Evolutionary conservation across 1,139 yeast species (phyloP).

Genomic region (Taphrina deformans): DNA sequence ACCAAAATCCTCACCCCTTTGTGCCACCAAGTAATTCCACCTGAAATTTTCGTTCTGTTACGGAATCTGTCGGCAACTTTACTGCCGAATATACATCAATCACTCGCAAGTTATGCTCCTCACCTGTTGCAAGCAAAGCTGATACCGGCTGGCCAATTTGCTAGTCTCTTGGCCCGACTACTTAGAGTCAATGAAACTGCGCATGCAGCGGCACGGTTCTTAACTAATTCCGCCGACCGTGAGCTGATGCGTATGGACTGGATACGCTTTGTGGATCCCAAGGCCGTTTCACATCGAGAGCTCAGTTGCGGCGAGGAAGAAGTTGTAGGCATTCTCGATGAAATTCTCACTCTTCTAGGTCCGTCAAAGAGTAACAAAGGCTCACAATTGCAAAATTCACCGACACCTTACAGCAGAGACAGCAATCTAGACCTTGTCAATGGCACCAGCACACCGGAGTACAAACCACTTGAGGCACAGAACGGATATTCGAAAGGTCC

Average conservation of each 20-base stretch:
- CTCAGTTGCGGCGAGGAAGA: slow-evolving; percentile 53
- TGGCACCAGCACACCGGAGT: slow-evolving; percentile 2
- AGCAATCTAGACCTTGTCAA: slow-evolving; percentile 7
- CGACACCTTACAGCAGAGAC: background rate
- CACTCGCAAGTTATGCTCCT: slow-evolving; percentile 54
- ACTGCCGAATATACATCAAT: slow-evolving; percentile 41
- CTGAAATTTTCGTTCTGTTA: slow-evolving; percentile 52
- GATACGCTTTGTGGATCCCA: slow-evolving; percentile 55
- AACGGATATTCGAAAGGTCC: background rate
- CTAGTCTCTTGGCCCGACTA: slow-evolving; percentile 58
- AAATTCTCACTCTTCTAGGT: slow-evolving; percentile 25
- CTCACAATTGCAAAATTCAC: background rate
- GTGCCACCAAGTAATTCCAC: slow-evolving; percentile 63
- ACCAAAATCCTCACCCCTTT: slow-evolving; percentile 66
- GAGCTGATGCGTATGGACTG: slow-evolving; percentile 62
- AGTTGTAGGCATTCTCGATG: slow-evolving; percentile 31
- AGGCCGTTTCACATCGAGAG: slow-evolving; percentile 56
- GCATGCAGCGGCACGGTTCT: slow-evolving; percentile 55
- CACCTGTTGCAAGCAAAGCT: slow-evolving; percentile 56
- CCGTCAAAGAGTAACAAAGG: slow-evolving; percentile 14
- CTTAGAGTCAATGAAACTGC: slow-evolving; percentile 64
- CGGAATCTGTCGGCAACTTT: slow-evolving; percentile 44
- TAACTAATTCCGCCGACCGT: slow-evolving; percentile 53
- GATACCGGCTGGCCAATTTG: slow-evolving; percentile 59
- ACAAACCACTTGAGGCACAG: background rate